Percentiles rank a stretch among this genome's conserved stretches.
These are phyloP conservation scores for Lecanosticta acicola DNA, from an alignment of 2,329 filamentous ascomycete genomes.

Conservation along the genomic window DNA sequence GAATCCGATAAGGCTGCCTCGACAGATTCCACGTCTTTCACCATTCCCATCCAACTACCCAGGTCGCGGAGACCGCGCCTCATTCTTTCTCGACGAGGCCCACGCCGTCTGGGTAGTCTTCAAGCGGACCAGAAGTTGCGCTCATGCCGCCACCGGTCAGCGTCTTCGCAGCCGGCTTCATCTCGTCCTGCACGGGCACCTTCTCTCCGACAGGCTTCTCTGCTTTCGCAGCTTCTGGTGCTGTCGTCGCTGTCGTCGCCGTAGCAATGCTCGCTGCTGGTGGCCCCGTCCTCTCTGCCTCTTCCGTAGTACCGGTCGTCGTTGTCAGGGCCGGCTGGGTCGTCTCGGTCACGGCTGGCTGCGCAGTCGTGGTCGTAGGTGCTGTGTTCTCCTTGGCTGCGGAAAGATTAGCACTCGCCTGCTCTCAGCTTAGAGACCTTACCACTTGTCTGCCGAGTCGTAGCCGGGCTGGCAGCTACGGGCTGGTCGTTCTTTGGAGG, in stretches of 20 bases:
- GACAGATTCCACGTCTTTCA: no score
- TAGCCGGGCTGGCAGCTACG: background rate
- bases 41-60: background rate
- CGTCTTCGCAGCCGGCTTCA: background rate
- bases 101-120: background rate
- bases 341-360: background rate
- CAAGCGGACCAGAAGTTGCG: constrained; percentile 21
- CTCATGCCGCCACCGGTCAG: constrained; percentile 17
- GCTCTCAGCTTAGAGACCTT: background rate
- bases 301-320: background rate
- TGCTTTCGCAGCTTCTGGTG: background rate
- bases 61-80: background rate
- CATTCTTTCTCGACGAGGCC: background rate
- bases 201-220: constrained; percentile 1
- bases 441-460: constrained; percentile 1
- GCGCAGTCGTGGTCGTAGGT: background rate
- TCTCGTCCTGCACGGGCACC: constrained; percentile 1
- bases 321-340: background rate
- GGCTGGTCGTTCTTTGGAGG: constrained; percentile 17
- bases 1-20: no score
- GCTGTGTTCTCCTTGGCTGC: constrained; percentile 4
- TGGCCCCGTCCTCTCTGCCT: no score
- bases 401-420: background rate
- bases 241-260: background rate
- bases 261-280: background rate